Conservation (phyloP, 139 green algal genomes). For the Chlorella sorokiniana region DNA sequence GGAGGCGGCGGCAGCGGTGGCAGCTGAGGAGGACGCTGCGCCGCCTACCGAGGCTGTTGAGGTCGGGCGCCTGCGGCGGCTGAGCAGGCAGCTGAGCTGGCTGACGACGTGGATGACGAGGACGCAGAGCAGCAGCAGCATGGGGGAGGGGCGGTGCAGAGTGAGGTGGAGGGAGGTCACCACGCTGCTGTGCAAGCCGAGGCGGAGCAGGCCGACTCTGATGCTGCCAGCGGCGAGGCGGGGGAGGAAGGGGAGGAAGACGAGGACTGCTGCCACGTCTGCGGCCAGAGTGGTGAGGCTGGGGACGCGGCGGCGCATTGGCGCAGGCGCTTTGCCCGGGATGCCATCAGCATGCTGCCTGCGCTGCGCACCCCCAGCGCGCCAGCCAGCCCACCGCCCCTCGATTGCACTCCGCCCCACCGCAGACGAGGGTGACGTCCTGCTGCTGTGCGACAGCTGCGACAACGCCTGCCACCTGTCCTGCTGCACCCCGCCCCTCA, state of each 20-base stretch:
- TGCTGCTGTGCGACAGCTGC: conserved; percentile 47
- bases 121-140: neutral
- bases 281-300: conserved; percentile 40
- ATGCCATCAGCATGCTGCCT: neutral
- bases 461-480: conserved; percentile 53
- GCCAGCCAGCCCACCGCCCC: neutral
- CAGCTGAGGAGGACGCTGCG: neutral
- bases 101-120: neutral
- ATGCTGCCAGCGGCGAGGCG: conserved; percentile 1
- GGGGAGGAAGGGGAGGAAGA: conserved; percentile 25
- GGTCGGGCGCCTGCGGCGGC: neutral
- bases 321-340: neutral
- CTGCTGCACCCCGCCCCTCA: conserved; percentile 41
- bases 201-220: neutral
- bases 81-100: neutral
- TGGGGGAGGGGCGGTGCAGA: neutral
- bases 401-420: neutral
- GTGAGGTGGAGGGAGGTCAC: neutral
- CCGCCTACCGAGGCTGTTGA: neutral
- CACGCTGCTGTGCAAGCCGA: neutral
- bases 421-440: conserved; percentile 51
- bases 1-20: neutral
- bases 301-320: neutral
- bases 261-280: conserved; percentile 49
- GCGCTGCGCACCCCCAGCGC: neutral